phyloP scores from a whole-genome alignment of 2,329 filamentous ascomycete genomes.

The Pyricularia grisea region DNA sequence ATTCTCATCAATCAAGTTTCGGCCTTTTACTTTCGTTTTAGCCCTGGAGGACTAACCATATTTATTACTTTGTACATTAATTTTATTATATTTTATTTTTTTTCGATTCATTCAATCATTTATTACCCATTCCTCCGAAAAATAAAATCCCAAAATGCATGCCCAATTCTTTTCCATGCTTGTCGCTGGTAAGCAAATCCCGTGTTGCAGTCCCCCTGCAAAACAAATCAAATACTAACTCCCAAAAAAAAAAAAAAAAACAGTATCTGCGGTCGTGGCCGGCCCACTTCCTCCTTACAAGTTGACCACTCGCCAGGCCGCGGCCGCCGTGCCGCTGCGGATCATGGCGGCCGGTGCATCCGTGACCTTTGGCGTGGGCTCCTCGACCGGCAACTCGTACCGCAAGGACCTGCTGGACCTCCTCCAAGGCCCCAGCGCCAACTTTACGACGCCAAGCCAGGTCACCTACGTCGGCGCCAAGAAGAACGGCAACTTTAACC shows the following conservation, averaged over 20 bases:
- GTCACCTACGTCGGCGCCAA: slow-evolving; percentile 9
- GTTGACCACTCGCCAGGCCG: background rate
- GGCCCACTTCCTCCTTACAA: background rate
- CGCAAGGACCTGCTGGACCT: slow-evolving; percentile 7
- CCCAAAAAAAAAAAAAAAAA: no score
- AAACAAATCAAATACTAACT: background rate
- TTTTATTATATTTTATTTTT: background rate
- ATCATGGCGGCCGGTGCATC: slow-evolving; percentile 34
- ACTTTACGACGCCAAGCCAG: background rate
- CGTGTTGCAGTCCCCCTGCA: background rate
- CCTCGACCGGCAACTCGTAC: slow-evolving; percentile 16
- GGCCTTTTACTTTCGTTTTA: background rate
- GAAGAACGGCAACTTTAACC: slow-evolving; percentile 5
- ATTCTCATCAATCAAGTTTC: background rate
- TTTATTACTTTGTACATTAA: background rate
- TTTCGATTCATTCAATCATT: background rate
- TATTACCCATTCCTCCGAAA: no score
- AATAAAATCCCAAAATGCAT: background rate
- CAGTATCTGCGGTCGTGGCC: background rate
- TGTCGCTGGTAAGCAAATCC: background rate
- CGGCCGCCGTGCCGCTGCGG: slow-evolving; percentile 18
- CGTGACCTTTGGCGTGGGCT: slow-evolving; percentile 27
- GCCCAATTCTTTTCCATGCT: background rate
- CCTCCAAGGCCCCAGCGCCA: slow-evolving; percentile 3
- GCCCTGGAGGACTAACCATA: background rate